These are phyloP conservation scores for Tagetes patula DNA, from an alignment of 129 eudicot species.

Conservation along the genomic window DNA sequence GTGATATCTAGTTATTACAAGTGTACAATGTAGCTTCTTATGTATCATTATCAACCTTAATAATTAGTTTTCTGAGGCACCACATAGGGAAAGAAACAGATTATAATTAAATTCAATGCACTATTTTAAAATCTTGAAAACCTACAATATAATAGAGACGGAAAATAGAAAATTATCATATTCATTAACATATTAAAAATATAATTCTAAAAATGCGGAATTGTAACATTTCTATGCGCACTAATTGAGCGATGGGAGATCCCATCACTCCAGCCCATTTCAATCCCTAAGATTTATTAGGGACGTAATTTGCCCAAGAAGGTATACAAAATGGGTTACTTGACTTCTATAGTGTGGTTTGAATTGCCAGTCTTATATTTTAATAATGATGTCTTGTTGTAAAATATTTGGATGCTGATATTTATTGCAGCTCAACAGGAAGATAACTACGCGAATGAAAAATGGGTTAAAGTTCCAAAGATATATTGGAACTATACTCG, in stretches of 20 bases:
- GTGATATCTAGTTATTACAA: constrained; percentile 30
- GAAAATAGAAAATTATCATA: neutral
- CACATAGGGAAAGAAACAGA: neutral
- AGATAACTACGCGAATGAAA: constrained; percentile 32
- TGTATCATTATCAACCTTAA: constrained; percentile 6
- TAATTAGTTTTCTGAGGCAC: constrained; percentile 12
- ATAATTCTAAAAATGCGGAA: neutral
- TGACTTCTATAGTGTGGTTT: neutral
- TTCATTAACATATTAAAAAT: neutral
- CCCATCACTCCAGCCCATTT: neutral
- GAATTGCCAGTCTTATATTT: neutral
- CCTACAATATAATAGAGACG: no score
- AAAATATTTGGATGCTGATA: constrained; percentile 5
- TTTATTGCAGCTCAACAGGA: constrained; percentile 26
- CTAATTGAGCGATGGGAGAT: neutral
- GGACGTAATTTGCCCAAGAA: neutral
- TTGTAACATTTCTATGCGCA: neutral
- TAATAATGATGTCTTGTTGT: constrained; percentile 1
- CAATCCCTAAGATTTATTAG: neutral
- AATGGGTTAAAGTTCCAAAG: constrained; percentile 72
- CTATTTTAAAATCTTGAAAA: neutral
- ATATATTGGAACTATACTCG: constrained; percentile 93
- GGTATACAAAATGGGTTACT: neutral
- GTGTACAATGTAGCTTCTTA: constrained; percentile 1
- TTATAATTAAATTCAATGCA: neutral